Conservation (phyloP, 805 yeast species). For the Yarrowia keelungensis region DNA sequence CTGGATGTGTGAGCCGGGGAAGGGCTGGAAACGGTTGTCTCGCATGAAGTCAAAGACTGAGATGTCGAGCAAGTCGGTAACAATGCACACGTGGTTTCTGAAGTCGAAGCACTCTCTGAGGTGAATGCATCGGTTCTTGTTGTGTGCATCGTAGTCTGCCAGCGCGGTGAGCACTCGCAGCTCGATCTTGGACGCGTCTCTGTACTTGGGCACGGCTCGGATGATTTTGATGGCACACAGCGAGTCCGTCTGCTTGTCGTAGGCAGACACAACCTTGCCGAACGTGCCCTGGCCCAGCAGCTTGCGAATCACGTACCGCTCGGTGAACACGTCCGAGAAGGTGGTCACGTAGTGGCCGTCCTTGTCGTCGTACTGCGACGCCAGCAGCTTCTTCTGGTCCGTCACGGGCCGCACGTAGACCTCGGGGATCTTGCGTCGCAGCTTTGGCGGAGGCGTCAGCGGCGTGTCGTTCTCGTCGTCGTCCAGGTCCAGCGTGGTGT, state of each 20-base stretch:
- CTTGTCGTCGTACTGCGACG: conserved; percentile 47
- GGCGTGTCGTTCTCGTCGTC: conserved; percentile 29
- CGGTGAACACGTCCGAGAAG: conserved; percentile 56
- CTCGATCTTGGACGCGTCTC: conserved; percentile 95
- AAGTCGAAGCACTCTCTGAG: conserved; percentile 89
- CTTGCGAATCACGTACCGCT: conserved; percentile 69
- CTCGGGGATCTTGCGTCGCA: conserved; percentile 47
- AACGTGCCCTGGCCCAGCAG: conserved; percentile 91
- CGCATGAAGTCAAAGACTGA: conserved; percentile 91
- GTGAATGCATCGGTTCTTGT: conserved; percentile 79
- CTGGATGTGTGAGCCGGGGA: conserved; percentile 93
- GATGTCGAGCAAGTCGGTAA: conserved; percentile 84
- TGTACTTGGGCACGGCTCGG: conserved; percentile 87
- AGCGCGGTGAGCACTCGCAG: conserved; percentile 79
- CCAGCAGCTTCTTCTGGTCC: conserved; percentile 40
- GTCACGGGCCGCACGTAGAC: conserved; percentile 45
- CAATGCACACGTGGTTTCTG: conserved; percentile 91
- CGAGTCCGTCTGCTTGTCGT: conserved; percentile 64
- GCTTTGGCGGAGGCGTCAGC: conserved; percentile 43
- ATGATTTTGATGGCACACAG: conserved; percentile 91
- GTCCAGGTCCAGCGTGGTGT: conserved; percentile 32
- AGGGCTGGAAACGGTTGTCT: conserved; percentile 80
- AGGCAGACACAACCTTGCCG: conserved; percentile 88
- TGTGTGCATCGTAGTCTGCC: conserved; percentile 71
- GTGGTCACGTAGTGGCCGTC: conserved; percentile 49